Base-by-base conservation (phyloP, 1,284 basidiomycete genomes). In the Xerocomus amazonicus region DNA sequence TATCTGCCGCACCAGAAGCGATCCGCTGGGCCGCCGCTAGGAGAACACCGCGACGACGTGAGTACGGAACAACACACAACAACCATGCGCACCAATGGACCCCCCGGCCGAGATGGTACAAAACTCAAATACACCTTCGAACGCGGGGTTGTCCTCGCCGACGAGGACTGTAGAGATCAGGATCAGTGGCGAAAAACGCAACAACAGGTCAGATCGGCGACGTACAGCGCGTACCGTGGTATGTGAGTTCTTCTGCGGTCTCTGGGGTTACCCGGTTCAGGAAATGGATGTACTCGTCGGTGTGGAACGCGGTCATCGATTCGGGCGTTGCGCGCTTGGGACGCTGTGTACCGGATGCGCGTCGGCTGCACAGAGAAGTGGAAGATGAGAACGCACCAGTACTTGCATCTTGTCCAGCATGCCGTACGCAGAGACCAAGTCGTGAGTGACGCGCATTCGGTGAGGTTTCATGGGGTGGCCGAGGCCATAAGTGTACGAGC, bases 91-190 rank as follows among this genome's bases (percentile, higher is more conserved):
- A 85, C 85, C 81, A 63, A 95, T 87, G 3, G 91, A 93, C 1
- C 97, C 97, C 13, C 97, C 96, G 0, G 96, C 94, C 0, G 92
- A 96, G 50, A 98, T 96, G 2, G 92, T 88, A 66, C 95, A 97
- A 63, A 97, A 99, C 62, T 99, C 97, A 60, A 95, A 99, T 0
- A 99, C 74, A 0, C 96, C 97, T 58, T 97, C 96, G 59, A 97
- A 99, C 0, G 93, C 83, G 2, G 96, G 96, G 62, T 97, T 98
- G 67, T 99, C 96, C 53, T 98, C 94, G 33, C 94, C 93, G 26
- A 91, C 81, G 28, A 95, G 74, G 67, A 92, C 91, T 92, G 55
- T 12, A 36, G 8, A 26, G 31, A 34, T 8, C 12, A 14, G 27
- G 56, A 49, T 55, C 49, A 60, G 52, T 27, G 13, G 28, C 10